Evolutionary conservation across 176 grass and related monocot species (phyloP).

Genomic region (Hsuehochloa calcarea): DNA sequence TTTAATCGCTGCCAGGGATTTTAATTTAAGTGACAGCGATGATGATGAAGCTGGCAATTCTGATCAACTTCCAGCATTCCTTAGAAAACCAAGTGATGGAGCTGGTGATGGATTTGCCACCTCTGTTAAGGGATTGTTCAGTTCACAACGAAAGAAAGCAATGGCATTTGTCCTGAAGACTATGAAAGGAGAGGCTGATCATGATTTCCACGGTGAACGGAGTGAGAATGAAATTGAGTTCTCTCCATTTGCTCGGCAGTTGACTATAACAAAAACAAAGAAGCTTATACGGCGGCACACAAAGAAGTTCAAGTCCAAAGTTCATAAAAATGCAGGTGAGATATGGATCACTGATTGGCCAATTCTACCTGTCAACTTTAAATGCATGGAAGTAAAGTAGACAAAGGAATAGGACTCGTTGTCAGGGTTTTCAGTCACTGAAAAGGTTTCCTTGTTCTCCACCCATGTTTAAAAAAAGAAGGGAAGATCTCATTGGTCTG

Average conservation of each 20-base stretch:
- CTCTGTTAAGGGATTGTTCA: constrained; percentile 91
- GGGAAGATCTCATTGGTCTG: constrained; percentile 13
- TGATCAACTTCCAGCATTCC: constrained; percentile 68
- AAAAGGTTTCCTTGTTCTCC: constrained; percentile 11
- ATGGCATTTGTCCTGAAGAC: constrained; percentile 84
- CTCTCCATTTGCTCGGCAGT: constrained; percentile 87
- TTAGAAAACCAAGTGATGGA: constrained; percentile 73
- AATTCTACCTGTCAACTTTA: constrained; percentile 7
- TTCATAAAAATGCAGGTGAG: constrained; percentile 54
- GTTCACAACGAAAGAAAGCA: constrained; percentile 75
- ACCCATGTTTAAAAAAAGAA: not conserved
- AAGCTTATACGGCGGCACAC: constrained; percentile 86
- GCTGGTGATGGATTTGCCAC: constrained; percentile 94
- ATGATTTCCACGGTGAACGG: constrained; percentile 82
- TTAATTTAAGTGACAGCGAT: constrained; percentile 79
- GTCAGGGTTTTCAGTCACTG: not conserved
- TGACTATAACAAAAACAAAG: constrained; percentile 88
- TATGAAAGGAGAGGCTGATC: constrained; percentile 76
- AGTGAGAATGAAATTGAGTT: constrained; percentile 89
- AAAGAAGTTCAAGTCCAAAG: constrained; percentile 69
- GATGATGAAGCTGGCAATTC: constrained; percentile 60
- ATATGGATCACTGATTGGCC: not conserved
- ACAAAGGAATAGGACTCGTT: not conserved
- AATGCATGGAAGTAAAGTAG: not conserved
- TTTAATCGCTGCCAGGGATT: constrained; percentile 49